Base-by-base conservation (phyloP, 108 stramenopile species). In the Cyclotella kingstonii region DNA sequence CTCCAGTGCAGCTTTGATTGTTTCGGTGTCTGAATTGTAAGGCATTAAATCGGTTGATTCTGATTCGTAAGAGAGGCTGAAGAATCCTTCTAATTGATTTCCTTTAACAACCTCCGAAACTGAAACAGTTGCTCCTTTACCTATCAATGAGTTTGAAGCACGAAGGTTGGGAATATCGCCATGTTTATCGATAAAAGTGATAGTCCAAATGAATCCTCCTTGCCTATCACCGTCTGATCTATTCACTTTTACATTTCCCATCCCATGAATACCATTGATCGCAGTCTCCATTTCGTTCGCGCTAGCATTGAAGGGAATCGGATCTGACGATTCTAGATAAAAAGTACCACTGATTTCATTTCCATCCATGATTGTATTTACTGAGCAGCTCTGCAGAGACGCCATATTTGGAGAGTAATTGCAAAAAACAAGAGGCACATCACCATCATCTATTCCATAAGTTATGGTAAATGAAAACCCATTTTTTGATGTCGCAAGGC, bases 301-400 rank as follows among this genome's bases (percentile, higher is more conserved):
- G 18, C 77, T 74, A 22, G 88, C 88, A 54, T 87, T 68, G 38
- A 67, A 36, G 7, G 83, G 53, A 38, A 93, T 81, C 1, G 80
- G 54, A 44, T 67, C 80, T 3, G 79, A 81, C 42, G 75, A 76
- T 38, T 67, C 84, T 8, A 91, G 44, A 64, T 68, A 83, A 66
- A 91, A 87, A 54, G 29, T 60, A 9, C 87, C 90, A 31, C 82
- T 78, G 26, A 91, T 53, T 27, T 61, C 63, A 66, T 91, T 91
- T 48, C 83, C 87, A 53, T 91, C 82, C 41, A 89, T 81, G n/a
- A 91, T 65, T 18, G 90, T 89, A n/a, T 38, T 64, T 17, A 78
- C 80, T 27, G 57, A 49, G 47, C 87, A 89, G 28, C 42, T 21
- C 28, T 57, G 60, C 51, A 63, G 27, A 18, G 63, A 62, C 19